These are phyloP conservation scores for Penicillium sp. DNA, from an alignment of 2,329 filamentous ascomycete species.

Conservation along the genomic window DNA sequence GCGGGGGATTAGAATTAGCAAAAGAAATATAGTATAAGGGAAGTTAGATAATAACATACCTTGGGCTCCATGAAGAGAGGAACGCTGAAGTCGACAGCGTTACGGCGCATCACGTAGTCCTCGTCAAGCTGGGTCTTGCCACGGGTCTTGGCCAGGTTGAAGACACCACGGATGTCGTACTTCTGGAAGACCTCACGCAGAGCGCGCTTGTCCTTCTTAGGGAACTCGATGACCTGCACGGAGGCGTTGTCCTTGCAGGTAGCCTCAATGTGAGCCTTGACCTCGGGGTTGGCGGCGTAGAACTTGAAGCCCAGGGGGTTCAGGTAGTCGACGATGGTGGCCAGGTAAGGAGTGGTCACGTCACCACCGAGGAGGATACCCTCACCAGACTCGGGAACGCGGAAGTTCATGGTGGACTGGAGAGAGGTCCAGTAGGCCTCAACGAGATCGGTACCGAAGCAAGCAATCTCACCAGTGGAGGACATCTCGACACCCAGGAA, in stretches of 20 bases:
- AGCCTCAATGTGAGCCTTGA: slow-evolving; percentile 81
- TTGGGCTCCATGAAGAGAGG: slow-evolving; percentile 98
- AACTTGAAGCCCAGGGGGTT: slow-evolving; percentile 92
- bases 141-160: slow-evolving; percentile 85
- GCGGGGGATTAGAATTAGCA: slow-evolving; percentile 4
- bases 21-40: slow-evolving; percentile 12
- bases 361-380: slow-evolving; percentile 94
- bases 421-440: slow-evolving; percentile 98
- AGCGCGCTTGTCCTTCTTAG: slow-evolving; percentile 91
- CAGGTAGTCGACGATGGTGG: slow-evolving; percentile 81
- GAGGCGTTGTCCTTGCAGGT: slow-evolving; percentile 64
- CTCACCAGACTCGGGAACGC: slow-evolving; percentile 88
- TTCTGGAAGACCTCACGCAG: slow-evolving; percentile 94
- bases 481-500: slow-evolving; percentile 98
- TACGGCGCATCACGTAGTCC: slow-evolving; percentile 97
- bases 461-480: slow-evolving; percentile 95
- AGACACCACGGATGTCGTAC: slow-evolving; percentile 92
- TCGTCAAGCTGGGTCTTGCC: slow-evolving; percentile 84
- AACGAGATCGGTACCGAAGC: slow-evolving; percentile 92
- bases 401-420: slow-evolving; percentile 99
- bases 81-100: slow-evolving; percentile 97
- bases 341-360: slow-evolving; percentile 66
- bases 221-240: slow-evolving; percentile 94
- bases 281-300: slow-evolving; percentile 75
- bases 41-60: slow-evolving; percentile 55